Base-by-base conservation (phyloP, 148 eudicot species). In the Selenicereus undatus region DNA sequence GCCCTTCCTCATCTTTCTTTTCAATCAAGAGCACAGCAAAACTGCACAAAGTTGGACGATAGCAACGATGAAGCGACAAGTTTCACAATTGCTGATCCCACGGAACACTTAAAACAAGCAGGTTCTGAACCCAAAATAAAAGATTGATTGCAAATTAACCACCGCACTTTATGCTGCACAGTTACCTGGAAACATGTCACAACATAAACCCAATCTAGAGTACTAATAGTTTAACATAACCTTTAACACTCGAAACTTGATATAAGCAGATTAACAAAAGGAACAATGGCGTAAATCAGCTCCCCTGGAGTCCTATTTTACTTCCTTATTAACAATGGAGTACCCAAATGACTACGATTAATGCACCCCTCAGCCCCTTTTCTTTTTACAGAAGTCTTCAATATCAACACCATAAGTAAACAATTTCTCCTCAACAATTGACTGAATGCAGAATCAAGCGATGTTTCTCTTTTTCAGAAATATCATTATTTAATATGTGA, bases 1-100 rank as follows among this genome's bases (percentile, higher is more conserved):
- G 97, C 73, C 99, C 98, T 90, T 91, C 98, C 83, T 94, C 90
- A 80, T 97, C 98, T 86, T 84, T 91, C 81, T 89, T 89, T 84
- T 91, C 95, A 87, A 92, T 88, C 92, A 97, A 82, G 58, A 97
- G 88, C 79, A 94, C 97, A 71, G 97, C 87, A 87, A 86, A 97
- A 83, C 99, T 97, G 88, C 52, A 73, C 50, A 68, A 68, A 76
- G 48, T 24, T 18, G 12, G 7, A 66, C 48, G n/a, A 62, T 39
- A 65, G 1, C 14, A 75, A 73, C 32, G 27, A 70, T n/a, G 18
- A 79, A 56, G 32, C 48, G 7, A 48, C 51, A 48, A 26, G 56
- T 26, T 58, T 35, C 16, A 72, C 14, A 35, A 18, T 43, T 30
- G 8, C 1, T 20, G 54, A 79, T 30, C 36, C 30, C 50, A 78